These are phyloP conservation scores for Pythium rishiriense DNA, from an alignment of 352 stramenopile species.

Conservation along the genomic window DNA sequence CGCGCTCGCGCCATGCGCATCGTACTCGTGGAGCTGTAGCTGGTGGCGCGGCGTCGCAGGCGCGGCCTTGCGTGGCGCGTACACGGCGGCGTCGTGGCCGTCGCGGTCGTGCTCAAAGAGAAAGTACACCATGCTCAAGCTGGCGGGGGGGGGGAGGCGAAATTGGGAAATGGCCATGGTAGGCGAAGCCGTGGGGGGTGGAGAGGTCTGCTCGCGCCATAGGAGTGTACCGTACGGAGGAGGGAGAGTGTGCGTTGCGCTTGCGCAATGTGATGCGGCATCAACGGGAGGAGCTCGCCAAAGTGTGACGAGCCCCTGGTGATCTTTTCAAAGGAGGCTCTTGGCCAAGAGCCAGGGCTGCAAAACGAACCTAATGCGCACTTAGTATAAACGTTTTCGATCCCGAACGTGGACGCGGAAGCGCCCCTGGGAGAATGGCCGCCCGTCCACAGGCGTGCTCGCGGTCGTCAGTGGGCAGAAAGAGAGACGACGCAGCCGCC, in stretches of 20 bases:
- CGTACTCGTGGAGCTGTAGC: not conserved
- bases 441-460: no score
- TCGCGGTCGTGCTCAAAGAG: slow-evolving; percentile 16
- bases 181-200: not conserved
- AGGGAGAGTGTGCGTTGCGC: not conserved
- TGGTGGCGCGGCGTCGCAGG: slow-evolving; percentile 2
- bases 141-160: not conserved
- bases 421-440: not conserved
- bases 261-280: slow-evolving; percentile 13
- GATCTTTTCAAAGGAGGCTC: slow-evolving; percentile 19
- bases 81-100: not conserved
- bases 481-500: no score
- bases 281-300: not conserved
- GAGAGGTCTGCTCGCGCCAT: no score
- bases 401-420: slow-evolving; percentile 1
- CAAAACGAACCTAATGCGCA: not conserved
- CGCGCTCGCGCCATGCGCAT: not conserved
- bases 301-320: slow-evolving; percentile 9
- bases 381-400: slow-evolving; percentile 20
- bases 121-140: slow-evolving; percentile 18
- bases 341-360: slow-evolving; percentile 9
- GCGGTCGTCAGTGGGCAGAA: no score
- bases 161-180: slow-evolving; percentile 2
- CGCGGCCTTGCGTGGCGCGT: slow-evolving; percentile 5
- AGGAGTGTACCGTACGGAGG: not conserved